A percentile compares a stretch with the other conserved stretches of the same genome.
Evolutionary conservation across 2,329 filamentous ascomycete genomes (phyloP).

Genomic region (Hymenoscyphus fraxineus): DNA sequence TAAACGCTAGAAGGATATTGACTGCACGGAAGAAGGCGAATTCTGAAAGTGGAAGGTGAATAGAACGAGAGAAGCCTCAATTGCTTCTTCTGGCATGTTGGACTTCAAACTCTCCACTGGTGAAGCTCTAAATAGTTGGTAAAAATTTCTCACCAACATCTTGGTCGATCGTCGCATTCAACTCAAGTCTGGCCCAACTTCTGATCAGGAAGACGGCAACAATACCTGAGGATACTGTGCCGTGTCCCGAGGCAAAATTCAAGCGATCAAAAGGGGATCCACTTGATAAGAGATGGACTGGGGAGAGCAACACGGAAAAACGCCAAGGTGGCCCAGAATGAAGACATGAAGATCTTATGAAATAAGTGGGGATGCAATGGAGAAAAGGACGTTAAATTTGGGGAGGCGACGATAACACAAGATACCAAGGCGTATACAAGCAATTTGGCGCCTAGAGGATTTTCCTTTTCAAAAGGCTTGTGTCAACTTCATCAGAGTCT

Average conservation of each 20-base stretch:
- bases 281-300: background rate
- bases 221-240: too few relatives aligned
- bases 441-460: background rate
- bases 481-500: background rate
- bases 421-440: background rate
- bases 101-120: background rate
- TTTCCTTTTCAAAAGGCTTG: background rate
- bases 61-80: slow-evolving; percentile 1
- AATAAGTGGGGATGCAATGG: background rate
- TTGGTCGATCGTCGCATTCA: background rate
- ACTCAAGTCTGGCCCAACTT: background rate
- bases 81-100: background rate
- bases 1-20: slow-evolving; percentile 2
- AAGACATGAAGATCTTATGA: background rate
- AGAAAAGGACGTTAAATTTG: background rate
- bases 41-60: background rate
- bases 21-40: background rate
- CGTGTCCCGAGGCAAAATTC: background rate
- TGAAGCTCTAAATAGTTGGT: background rate
- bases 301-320: background rate
- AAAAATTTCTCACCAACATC: background rate
- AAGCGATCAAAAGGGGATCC: background rate
- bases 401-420: background rate
- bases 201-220: background rate
- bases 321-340: background rate